Percentiles rank a stretch among this genome's conserved stretches.
phyloP scores from a whole-genome alignment of 345 rosid species.

The Euclidium syriacum region DNA sequence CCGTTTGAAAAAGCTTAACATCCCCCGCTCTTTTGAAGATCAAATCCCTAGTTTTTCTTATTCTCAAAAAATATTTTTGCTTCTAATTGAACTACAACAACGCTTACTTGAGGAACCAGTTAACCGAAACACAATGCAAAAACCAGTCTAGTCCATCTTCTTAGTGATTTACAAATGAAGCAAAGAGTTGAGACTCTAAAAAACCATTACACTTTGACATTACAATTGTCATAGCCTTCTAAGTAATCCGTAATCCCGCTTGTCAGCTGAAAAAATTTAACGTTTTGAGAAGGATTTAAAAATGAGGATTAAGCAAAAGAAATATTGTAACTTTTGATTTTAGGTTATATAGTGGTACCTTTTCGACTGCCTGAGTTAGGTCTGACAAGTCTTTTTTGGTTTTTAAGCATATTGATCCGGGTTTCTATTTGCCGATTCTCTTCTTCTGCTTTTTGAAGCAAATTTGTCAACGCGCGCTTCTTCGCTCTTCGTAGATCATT shows the following conservation, averaged over 20 bases:
- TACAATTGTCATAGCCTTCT: constrained; percentile 12
- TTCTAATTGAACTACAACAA: no score
- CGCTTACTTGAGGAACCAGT: no score
- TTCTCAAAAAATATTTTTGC: no score
- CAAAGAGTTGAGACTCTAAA: not conserved
- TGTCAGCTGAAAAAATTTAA: constrained; percentile 37
- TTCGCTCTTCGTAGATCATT: no score
- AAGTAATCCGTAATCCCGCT: constrained; percentile 28
- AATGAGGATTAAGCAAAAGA: not conserved
- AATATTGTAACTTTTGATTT: not conserved
- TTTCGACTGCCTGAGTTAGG: constrained; percentile 32
- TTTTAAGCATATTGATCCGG: constrained; percentile 42
- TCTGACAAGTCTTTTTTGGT: constrained; percentile 35
- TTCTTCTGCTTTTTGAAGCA: constrained; percentile 67
- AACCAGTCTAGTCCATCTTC: no score
- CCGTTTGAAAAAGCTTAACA: no score
- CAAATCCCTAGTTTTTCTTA: no score
- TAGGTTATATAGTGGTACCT: constrained; percentile 31
- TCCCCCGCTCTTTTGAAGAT: no score
- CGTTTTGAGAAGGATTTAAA: not conserved
- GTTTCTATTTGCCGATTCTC: constrained; percentile 38
- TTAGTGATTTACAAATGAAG: not conserved
- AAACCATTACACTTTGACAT: not conserved
- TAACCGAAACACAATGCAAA: no score
- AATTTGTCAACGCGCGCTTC: constrained; percentile 42